Evolutionary conservation across 768 basidiomycete genomes (phyloP).

Genomic region (Amanita jacksonii): DNA sequence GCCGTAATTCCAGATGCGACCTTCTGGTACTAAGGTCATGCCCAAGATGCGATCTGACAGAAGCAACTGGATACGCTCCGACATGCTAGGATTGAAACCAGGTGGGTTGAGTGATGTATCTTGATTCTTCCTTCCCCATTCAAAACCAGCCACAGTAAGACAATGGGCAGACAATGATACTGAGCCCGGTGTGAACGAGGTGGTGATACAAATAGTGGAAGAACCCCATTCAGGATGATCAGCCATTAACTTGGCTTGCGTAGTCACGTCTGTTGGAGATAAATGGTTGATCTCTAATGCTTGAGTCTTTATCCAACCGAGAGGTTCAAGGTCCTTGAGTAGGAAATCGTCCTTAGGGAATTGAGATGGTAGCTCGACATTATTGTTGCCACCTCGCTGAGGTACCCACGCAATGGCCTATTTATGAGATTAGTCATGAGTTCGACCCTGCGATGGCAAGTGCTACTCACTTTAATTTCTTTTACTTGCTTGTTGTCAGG

Average conservation of each 20-base stretch:
- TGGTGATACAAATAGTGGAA: slow-evolving; percentile 86
- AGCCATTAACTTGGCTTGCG: slow-evolving; percentile 95
- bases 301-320: slow-evolving; percentile 97
- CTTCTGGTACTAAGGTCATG: slow-evolving; percentile 91
- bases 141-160: slow-evolving; percentile 85
- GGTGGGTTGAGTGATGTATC: slow-evolving; percentile 79
- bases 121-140: slow-evolving; percentile 93
- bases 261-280: slow-evolving; percentile 86
- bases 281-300: slow-evolving; percentile 87
- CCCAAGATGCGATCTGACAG: slow-evolving; percentile 94
- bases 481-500: slow-evolving; percentile 97
- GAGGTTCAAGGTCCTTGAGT: slow-evolving; percentile 88
- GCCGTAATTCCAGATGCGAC: slow-evolving; percentile 95
- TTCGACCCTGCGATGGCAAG: no score
- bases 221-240: slow-evolving; percentile 94
- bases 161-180: slow-evolving; percentile 93
- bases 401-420: slow-evolving; percentile 94
- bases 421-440: neutral
- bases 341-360: slow-evolving; percentile 93
- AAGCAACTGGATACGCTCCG: slow-evolving; percentile 86
- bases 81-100: slow-evolving; percentile 99
- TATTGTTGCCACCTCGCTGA: slow-evolving; percentile 92
- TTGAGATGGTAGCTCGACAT: slow-evolving; percentile 81
- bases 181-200: slow-evolving; percentile 96
- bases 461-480: slow-evolving; percentile 69